phyloP scores from a whole-genome alignment of 139 green algal genomes.

The Chlorella sp. region DNA sequence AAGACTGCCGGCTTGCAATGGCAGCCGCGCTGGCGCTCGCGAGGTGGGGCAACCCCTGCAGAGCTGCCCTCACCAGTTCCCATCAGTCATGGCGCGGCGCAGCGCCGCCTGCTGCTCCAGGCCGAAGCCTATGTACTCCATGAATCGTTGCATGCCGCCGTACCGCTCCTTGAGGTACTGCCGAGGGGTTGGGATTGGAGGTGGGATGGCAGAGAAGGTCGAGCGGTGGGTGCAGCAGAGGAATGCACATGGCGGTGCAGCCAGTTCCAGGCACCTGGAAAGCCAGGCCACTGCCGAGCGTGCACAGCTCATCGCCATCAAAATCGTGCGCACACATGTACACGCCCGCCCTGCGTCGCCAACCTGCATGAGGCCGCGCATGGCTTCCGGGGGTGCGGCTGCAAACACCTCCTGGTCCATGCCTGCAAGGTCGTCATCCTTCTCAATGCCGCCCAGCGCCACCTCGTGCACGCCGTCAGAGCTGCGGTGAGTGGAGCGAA shows the following conservation, averaged over 20 bases:
- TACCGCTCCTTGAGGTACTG: constrained; percentile 31
- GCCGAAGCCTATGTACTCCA: constrained; percentile 41
- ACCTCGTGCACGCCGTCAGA: constrained; percentile 46
- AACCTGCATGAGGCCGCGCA: constrained; percentile 29
- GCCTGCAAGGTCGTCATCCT: constrained; percentile 30
- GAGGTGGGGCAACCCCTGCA: background rate
- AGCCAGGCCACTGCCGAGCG: too few species aligned
- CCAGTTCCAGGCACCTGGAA: too few species aligned
- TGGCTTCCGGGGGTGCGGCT: constrained; percentile 32
- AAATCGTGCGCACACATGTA: too few species aligned
- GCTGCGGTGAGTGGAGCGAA: background rate
- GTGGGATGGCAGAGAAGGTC: too few species aligned
- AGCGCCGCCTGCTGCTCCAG: constrained; percentile 28
- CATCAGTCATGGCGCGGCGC: background rate
- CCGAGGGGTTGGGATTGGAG: background rate
- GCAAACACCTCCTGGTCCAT: constrained; percentile 45
- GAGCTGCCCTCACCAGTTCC: background rate
- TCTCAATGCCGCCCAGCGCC: constrained; percentile 51
- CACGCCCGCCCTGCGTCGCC: too few species aligned
- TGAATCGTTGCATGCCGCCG: constrained; percentile 39
- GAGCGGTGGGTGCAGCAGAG: too few species aligned
- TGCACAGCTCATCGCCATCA: too few species aligned
- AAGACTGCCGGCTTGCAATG: too few species aligned
- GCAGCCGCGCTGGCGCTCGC: too few species aligned
- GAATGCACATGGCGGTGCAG: too few species aligned